Percentiles rank a stretch among this genome's conserved stretches.
Conservation (phyloP, 192 early-diverging fungal genomes). For the Backusella mclennaniae region DNA sequence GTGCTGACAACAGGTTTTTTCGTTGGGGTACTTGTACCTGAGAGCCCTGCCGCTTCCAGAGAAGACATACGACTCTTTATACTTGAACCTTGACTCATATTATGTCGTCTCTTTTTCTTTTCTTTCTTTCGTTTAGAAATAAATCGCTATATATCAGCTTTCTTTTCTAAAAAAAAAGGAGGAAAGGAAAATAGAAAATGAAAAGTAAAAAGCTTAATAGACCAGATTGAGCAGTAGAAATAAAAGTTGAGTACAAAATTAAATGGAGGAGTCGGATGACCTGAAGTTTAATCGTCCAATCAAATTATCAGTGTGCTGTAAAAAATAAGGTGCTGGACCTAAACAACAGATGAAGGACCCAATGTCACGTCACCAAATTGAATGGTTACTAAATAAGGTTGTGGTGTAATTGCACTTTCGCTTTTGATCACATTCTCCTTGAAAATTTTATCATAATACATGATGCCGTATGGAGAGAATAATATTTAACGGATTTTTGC, state of each 20-base stretch:
- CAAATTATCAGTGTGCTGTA: neutral
- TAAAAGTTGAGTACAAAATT: neutral
- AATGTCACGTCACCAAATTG: neutral
- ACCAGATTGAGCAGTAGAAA: neutral
- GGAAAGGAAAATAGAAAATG: neutral
- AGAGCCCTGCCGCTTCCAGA: slow-evolving; percentile 1
- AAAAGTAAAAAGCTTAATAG: neutral
- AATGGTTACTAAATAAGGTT: neutral
- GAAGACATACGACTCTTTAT: slow-evolving; percentile 16
- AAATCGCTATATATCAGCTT: neutral
- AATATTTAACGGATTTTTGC: neutral
- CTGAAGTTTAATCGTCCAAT: neutral
- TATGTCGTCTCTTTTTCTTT: neutral
- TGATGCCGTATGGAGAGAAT: neutral
- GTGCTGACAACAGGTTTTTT: neutral
- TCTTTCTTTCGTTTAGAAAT: neutral
- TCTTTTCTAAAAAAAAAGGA: neutral
- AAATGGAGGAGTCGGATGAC: neutral
- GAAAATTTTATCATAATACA: neutral
- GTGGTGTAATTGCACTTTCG: neutral
- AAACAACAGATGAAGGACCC: neutral
- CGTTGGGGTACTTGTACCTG: neutral
- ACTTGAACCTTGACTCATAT: slow-evolving; percentile 12
- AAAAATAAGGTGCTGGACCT: neutral
- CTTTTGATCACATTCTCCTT: neutral